A percentile compares a stretch with the other conserved stretches of the same genome.
These are phyloP conservation scores for Nemania bipapillata DNA, from an alignment of 2,329 filamentous ascomycete genomes.

Conservation along the genomic window DNA sequence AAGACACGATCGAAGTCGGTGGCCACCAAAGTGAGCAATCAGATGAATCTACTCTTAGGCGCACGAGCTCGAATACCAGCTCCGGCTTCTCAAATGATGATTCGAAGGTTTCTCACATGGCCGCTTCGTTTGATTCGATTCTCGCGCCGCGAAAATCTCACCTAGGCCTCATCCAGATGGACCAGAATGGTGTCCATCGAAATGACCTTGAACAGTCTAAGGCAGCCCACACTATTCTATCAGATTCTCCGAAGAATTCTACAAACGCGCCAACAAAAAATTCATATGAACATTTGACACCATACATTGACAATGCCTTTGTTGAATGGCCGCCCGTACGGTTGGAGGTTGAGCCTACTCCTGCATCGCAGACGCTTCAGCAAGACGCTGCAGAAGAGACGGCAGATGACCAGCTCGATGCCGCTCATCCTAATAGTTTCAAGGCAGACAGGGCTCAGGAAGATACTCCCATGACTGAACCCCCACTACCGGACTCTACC, in stretches of 20 bases:
- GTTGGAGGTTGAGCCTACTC: conserved; percentile 36
- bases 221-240: background rate
- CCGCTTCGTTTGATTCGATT: conserved; percentile 22
- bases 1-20: conserved; percentile 69
- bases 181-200: conserved; percentile 7
- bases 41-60: conserved; percentile 51
- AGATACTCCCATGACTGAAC: conserved; percentile 46
- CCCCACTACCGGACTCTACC: conserved; percentile 39
- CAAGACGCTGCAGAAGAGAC: conserved; percentile 32
- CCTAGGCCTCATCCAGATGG: background rate
- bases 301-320: conserved; percentile 45
- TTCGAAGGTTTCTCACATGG: conserved; percentile 35
- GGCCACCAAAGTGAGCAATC: conserved; percentile 54
- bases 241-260: background rate
- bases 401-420: conserved; percentile 31
- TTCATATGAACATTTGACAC: conserved; percentile 47
- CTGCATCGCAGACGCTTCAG: conserved; percentile 27
- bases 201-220: conserved; percentile 8
- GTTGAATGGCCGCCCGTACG: conserved; percentile 45
- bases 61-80: conserved; percentile 47
- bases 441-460: conserved; percentile 39
- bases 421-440: conserved; percentile 14
- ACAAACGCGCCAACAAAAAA: conserved; percentile 16
- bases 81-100: conserved; percentile 45
- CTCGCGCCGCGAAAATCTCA: conserved; percentile 24